Conservation (phyloP, 2,329 filamentous ascomycete genomes). For the Botrytis aclada region DNA sequence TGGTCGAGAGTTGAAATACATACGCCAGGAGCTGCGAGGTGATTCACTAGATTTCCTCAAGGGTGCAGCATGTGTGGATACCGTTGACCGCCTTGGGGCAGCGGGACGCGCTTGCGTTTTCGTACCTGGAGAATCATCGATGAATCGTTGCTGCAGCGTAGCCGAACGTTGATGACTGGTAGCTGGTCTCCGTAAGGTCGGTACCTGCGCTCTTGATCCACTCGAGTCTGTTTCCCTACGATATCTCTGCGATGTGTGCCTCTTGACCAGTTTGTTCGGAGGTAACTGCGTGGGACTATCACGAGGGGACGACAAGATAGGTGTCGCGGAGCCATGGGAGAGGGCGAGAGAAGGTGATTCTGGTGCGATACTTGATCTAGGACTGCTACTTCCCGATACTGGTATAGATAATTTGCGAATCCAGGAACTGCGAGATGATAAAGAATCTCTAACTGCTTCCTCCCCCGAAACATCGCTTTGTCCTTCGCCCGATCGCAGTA, state of each 20-base stretch:
- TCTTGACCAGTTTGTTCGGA: conserved; percentile 77
- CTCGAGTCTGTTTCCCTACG: conserved; percentile 44
- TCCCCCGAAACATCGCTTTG: conserved; percentile 27
- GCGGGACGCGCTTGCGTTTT: conserved; percentile 23
- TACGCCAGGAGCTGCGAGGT: conserved; percentile 32
- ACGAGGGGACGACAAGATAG: conserved; percentile 49
- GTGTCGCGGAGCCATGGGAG: conserved; percentile 64
- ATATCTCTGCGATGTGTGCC: conserved; percentile 56
- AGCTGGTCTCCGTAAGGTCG: conserved; percentile 67
- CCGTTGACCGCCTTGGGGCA: conserved; percentile 21
- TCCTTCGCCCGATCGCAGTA: conserved; percentile 31
- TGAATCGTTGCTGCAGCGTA: conserved; percentile 56
- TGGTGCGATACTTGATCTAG: conserved; percentile 61
- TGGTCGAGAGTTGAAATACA: conserved; percentile 37
- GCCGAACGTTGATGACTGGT: conserved; percentile 77
- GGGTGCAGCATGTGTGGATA: conserved; percentile 22
- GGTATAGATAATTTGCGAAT: conserved; percentile 69
- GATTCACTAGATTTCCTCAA: conserved; percentile 27
- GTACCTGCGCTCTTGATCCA: conserved; percentile 58
- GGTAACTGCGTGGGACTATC: conserved; percentile 46
- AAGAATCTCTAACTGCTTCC: conserved; percentile 47
- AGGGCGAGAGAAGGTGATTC: conserved; percentile 63
- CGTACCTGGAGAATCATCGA: conserved; percentile 28
- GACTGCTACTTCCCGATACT: conserved; percentile 60
- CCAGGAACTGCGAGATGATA: conserved; percentile 66